Conservation (phyloP, 1,284 basidiomycete species). For the Vanrija sp. region DNA sequence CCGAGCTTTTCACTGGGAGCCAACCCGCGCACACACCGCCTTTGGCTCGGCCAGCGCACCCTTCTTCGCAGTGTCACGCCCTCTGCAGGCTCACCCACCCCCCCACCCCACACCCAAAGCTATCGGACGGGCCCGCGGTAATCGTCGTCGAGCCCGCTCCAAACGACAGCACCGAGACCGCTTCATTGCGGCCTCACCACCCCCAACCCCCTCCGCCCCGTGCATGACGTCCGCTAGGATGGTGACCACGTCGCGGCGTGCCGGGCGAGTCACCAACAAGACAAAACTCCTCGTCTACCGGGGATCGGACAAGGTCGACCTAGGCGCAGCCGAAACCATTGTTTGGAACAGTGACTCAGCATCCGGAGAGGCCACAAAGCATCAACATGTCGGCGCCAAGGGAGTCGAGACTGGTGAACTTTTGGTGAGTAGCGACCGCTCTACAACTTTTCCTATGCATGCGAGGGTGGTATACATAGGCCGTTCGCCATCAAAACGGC, state of each 20-base stretch:
- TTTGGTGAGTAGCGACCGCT: conserved; percentile 38
- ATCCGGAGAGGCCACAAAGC: conserved; percentile 29
- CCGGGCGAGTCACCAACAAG: conserved; percentile 74
- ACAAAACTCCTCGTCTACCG: conserved; percentile 77
- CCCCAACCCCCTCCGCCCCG: conserved; percentile 1
- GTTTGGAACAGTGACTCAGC: conserved; percentile 36
- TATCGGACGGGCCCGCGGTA: conserved; percentile 5
- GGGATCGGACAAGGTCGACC: conserved; percentile 73
- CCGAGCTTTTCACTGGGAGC: no score
- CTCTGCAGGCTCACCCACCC: neutral
- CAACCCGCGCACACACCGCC: neutral
- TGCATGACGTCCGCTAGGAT: conserved; percentile 21
- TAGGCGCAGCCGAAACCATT: conserved; percentile 75
- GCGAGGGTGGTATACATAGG: conserved; percentile 12
- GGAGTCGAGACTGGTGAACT: conserved; percentile 48
- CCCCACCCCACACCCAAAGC: neutral
- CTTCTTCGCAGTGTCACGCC: neutral
- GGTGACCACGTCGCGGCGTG: conserved; percentile 43
- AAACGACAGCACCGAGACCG: conserved; percentile 15
- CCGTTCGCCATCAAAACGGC: conserved; percentile 18
- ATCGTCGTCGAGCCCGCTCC: conserved; percentile 14
- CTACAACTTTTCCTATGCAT: conserved; percentile 37
- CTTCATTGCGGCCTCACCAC: conserved; percentile 15
- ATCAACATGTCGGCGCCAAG: conserved; percentile 43
- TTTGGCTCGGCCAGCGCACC: neutral